Percentiles rank a stretch among this genome's conserved stretches.
Evolutionary conservation across 2,329 filamentous ascomycete species (phyloP).

Genomic region (Sporothrix inflata): DNA sequence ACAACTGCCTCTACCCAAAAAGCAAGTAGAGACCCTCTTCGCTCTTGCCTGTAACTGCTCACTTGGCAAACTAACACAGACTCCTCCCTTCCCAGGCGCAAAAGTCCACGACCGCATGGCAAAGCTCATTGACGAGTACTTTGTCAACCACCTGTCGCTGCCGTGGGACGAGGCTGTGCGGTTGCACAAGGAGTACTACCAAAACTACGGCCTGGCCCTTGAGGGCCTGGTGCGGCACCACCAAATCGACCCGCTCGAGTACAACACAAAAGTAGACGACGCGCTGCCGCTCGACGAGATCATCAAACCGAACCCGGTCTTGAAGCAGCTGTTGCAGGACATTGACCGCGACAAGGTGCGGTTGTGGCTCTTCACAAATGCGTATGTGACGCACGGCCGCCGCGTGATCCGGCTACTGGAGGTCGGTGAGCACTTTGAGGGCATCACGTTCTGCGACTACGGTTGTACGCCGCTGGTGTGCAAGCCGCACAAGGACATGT

Average conservation of each 20-base stretch:
- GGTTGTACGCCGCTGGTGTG: slow-evolving; percentile 72
- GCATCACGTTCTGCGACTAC: slow-evolving; percentile 95
- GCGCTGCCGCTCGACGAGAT: slow-evolving; percentile 85
- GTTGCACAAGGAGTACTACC: slow-evolving; percentile 91
- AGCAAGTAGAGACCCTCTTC: slow-evolving; percentile 55
- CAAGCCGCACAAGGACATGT: slow-evolving; percentile 86
- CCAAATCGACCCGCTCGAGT: slow-evolving; percentile 91
- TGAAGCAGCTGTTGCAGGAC: slow-evolving; percentile 76
- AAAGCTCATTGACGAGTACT: slow-evolving; percentile 71
- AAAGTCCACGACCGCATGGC: slow-evolving; percentile 90
- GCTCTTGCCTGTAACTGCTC: too few species aligned
- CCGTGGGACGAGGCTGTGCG: slow-evolving; percentile 76
- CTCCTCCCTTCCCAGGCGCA: slow-evolving; percentile 53
- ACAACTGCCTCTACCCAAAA: slow-evolving; percentile 94
- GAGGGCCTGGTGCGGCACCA: slow-evolving; percentile 93
- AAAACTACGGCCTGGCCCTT: slow-evolving; percentile 94
- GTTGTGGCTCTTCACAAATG: slow-evolving; percentile 95
- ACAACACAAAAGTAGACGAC: slow-evolving; percentile 93
- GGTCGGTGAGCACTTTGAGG: slow-evolving; percentile 89
- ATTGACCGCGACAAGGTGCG: slow-evolving; percentile 84
- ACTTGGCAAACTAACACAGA: neutral
- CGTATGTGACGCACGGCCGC: slow-evolving; percentile 85
- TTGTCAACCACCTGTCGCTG: slow-evolving; percentile 71
- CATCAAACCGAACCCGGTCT: slow-evolving; percentile 74
- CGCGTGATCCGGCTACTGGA: slow-evolving; percentile 79